A percentile compares a stretch with the other conserved stretches of the same genome.
These are phyloP conservation scores for Smithsoniella earleae DNA, from an alignment of 163 green algal species.

Conservation along the genomic window DNA sequence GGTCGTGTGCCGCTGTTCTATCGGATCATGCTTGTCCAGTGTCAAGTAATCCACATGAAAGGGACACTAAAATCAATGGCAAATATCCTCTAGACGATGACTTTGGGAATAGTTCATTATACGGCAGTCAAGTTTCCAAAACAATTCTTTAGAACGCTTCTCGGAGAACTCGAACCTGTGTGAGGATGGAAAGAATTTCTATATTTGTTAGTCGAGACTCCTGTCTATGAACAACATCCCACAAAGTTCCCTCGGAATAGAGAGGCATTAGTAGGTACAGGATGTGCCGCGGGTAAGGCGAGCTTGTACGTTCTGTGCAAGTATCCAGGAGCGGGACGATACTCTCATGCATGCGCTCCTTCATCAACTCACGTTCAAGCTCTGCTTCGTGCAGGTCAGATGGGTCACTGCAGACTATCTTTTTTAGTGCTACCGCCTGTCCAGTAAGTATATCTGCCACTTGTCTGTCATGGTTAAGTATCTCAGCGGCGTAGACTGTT, in stretches of 20 bases:
- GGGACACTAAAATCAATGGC: no score
- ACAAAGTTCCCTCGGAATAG: not conserved
- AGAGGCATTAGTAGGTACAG: slow-evolving; percentile 25
- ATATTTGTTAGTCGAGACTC: not conserved
- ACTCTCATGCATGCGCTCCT: not conserved
- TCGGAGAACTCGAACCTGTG: not conserved
- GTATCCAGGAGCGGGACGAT: slow-evolving; percentile 2
- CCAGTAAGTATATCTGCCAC: no score
- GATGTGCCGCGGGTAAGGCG: not conserved
- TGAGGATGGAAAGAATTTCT: slow-evolving; percentile 1
- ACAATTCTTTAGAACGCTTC: no score
- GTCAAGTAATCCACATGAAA: no score
- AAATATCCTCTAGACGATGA: no score
- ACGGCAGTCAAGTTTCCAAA: no score
- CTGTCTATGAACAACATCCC: not conserved
- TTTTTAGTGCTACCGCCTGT: no score
- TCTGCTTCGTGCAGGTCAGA: not conserved
- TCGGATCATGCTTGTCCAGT: no score
- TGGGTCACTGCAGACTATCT: no score
- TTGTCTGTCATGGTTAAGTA: not conserved
- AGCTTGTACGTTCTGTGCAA: not conserved
- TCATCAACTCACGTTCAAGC: slow-evolving; percentile 4
- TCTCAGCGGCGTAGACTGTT: not conserved
- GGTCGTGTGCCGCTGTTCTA: no score
- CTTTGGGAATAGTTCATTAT: no score